Percentiles rank a stretch among this genome's conserved stretches.
Evolutionary conservation across 257 asterid genomes (phyloP).

Genomic region (Lycium barbarum): DNA sequence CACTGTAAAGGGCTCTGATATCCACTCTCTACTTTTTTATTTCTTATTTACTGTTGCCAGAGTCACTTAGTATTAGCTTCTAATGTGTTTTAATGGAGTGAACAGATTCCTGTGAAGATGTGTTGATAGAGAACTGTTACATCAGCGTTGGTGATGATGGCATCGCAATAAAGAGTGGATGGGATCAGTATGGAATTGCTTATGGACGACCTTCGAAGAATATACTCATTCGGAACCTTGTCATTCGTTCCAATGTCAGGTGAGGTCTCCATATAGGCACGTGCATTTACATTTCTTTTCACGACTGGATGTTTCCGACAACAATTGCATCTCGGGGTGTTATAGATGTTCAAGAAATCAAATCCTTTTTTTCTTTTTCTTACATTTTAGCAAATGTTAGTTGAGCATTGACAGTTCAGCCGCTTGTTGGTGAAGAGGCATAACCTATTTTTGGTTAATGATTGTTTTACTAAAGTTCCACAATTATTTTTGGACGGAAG

Average conservation of each 20-base stretch:
- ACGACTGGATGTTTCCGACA: neutral
- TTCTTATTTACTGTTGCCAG: neutral
- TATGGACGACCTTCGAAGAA: slow-evolving; percentile 40
- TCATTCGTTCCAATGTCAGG: slow-evolving; percentile 44
- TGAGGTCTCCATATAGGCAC: neutral
- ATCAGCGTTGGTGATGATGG: slow-evolving; percentile 45
- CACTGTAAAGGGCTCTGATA: neutral
- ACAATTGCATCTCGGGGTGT: neutral
- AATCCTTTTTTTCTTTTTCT: neutral
- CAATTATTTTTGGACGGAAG: neutral
- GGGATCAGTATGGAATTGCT: slow-evolving; percentile 45
- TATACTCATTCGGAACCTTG: slow-evolving; percentile 39
- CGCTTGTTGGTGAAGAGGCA: neutral
- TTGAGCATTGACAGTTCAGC: neutral
- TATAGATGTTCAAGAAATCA: neutral
- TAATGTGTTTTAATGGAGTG: neutral
- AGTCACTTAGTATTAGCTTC: neutral
- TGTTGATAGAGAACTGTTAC: slow-evolving; percentile 43
- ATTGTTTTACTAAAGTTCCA: neutral
- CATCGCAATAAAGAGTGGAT: slow-evolving; percentile 44
- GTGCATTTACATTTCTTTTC: neutral
- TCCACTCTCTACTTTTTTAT: neutral
- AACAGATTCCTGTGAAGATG: slow-evolving; percentile 42
- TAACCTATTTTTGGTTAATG: neutral
- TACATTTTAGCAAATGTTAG: neutral